These are phyloP conservation scores for Claviceps maximensis DNA, from an alignment of 2,329 filamentous ascomycete genomes.

Conservation along the genomic window DNA sequence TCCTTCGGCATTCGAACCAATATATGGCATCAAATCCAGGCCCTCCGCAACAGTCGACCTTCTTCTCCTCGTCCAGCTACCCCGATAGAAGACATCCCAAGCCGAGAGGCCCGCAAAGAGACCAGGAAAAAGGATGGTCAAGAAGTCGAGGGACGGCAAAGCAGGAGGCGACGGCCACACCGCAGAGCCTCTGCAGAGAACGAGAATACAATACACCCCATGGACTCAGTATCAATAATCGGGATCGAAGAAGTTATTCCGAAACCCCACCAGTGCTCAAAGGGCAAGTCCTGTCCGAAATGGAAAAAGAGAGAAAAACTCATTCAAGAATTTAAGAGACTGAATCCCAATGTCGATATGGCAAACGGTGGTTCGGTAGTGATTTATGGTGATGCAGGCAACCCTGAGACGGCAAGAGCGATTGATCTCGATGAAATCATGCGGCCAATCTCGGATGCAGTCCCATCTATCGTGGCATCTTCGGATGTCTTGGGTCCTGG, in stretches of 20 bases:
- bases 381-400: conserved; percentile 67
- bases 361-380: conserved; percentile 53
- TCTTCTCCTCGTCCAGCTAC: conserved; percentile 41
- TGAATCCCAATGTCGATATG: conserved; percentile 53
- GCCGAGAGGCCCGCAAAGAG: conserved; percentile 35
- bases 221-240: conserved; percentile 80
- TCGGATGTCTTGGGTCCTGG: conserved; percentile 76
- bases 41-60: conserved; percentile 44
- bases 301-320: conserved; percentile 69
- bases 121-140: conserved; percentile 24
- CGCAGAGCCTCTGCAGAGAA: conserved; percentile 34
- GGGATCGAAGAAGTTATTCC: conserved; percentile 83
- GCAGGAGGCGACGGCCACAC: conserved; percentile 26
- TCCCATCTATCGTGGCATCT: conserved; percentile 77
- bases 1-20: conserved; percentile 72
- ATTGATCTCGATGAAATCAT: conserved; percentile 41
- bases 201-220: conserved; percentile 61
- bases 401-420: conserved; percentile 50
- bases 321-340: conserved; percentile 60
- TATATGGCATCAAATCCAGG: conserved; percentile 68
- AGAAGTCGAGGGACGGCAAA: conserved; percentile 23
- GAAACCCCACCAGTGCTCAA: conserved; percentile 70
- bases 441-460: conserved; percentile 60
- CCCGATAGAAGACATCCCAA: conserved; percentile 47
- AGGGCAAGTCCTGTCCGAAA: conserved; percentile 75